phyloP scores from a whole-genome alignment of 805 yeast species.

The Starmera caribaea region DNA sequence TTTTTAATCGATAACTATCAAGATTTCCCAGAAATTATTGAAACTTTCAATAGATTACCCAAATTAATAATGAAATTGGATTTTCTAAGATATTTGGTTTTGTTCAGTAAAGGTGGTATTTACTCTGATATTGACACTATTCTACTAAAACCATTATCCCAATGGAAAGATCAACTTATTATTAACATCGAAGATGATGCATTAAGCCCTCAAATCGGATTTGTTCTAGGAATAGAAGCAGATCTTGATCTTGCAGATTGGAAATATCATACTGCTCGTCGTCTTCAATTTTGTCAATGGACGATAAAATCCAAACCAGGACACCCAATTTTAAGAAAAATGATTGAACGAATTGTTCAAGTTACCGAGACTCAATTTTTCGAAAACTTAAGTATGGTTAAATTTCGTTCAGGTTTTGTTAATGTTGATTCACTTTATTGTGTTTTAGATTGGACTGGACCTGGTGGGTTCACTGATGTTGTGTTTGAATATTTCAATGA shows the following conservation, averaged over 20 bases:
- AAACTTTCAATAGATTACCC: constrained; percentile 34
- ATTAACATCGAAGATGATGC: constrained; percentile 31
- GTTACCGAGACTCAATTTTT: constrained; percentile 31
- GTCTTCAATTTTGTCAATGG: constrained; percentile 52
- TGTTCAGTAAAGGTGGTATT: constrained; percentile 44
- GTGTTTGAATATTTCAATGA: constrained; percentile 31
- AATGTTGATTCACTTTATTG: constrained; percentile 17
- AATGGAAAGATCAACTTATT: constrained; percentile 54
- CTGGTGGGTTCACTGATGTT: constrained; percentile 37
- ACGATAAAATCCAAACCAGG: constrained; percentile 48
- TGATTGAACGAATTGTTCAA: constrained; percentile 42
- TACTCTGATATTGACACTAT: constrained; percentile 50
- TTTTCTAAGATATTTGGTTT: constrained; percentile 40
- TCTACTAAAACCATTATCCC: constrained; percentile 44
- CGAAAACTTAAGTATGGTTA: constrained; percentile 17
- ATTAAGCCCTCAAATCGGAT: constrained; percentile 31
- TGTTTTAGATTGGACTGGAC: constrained; percentile 41
- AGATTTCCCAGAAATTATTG: constrained; percentile 38
- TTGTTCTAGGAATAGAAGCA: constrained; percentile 41
- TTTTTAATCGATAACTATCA: constrained; percentile 26
- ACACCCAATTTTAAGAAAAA: constrained; percentile 45
- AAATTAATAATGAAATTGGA: constrained; percentile 41
- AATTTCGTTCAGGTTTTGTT: constrained; percentile 21
- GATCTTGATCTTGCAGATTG: constrained; percentile 42
- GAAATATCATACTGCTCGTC: constrained; percentile 37